Evolutionary conservation across 345 rosid species (phyloP).

Genomic region (Citrus hindsii): DNA sequence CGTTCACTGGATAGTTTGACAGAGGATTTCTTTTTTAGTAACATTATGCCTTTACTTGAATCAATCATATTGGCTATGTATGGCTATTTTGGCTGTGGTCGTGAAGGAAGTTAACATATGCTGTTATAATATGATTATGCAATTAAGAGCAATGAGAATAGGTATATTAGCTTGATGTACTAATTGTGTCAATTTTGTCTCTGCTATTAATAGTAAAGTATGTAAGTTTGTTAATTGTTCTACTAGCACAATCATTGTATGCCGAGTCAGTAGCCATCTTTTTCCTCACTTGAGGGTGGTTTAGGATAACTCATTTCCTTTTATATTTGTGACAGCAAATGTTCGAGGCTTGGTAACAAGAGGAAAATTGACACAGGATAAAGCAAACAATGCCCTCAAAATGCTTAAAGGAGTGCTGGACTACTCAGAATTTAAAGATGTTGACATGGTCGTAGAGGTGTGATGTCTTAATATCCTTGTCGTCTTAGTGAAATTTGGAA

Average conservation of each 20-base stretch:
- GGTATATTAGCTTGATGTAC: not conserved
- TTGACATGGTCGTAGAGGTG: slow-evolving; percentile 97
- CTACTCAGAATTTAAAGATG: slow-evolving; percentile 79
- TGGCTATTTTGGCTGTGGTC: not conserved
- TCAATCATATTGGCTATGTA: not conserved
- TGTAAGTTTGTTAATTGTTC: not conserved
- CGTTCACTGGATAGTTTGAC: not conserved
- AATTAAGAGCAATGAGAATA: not conserved
- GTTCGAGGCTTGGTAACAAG: slow-evolving; percentile 63
- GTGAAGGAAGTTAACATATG: not conserved
- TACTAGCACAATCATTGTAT: not conserved
- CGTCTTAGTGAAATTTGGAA: not conserved
- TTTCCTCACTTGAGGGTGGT: not conserved
- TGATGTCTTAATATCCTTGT: slow-evolving; percentile 6
- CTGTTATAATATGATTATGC: not conserved
- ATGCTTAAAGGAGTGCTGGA: slow-evolving; percentile 79
- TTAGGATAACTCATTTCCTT: not conserved
- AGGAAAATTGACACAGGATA: slow-evolving; percentile 60
- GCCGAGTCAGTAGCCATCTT: not conserved
- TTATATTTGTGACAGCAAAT: slow-evolving; percentile 52
- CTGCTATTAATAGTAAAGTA: not conserved
- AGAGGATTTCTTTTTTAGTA: not conserved
- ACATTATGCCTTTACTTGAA: not conserved
- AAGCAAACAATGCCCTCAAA: slow-evolving; percentile 72
- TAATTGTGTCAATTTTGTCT: not conserved